Percentiles rank a stretch among this genome's conserved stretches.
These are phyloP conservation scores for Kuraishia borneana DNA, from an alignment of 805 yeast species.

Conservation along the genomic window DNA sequence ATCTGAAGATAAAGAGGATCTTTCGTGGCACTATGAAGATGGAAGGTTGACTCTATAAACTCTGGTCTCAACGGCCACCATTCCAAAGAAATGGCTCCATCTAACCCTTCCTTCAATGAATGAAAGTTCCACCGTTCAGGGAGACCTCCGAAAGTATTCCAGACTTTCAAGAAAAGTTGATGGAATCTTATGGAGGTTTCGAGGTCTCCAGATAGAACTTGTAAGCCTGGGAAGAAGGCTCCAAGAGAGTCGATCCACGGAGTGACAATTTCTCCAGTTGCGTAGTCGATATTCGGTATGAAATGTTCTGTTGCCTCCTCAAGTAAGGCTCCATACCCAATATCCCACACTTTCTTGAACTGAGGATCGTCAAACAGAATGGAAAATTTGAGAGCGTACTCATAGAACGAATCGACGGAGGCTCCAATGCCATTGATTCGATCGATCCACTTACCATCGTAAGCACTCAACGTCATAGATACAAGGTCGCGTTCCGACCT, in stretches of 20 bases:
- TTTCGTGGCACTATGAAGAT: constrained; percentile 68
- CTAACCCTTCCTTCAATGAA: constrained; percentile 13
- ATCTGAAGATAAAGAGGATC: constrained; percentile 77
- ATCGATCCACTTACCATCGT: constrained; percentile 42
- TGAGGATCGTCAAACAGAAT: constrained; percentile 57
- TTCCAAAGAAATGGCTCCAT: constrained; percentile 44
- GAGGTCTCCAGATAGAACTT: constrained; percentile 68
- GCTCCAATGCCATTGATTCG: constrained; percentile 78
- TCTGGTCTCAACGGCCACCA: constrained; percentile 96
- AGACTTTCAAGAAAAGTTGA: constrained; percentile 54
- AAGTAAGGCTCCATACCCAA: constrained; percentile 47
- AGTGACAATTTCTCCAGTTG: constrained; percentile 36
- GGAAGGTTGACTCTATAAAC: constrained; percentile 80
- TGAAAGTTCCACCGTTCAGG: constrained; percentile 79
- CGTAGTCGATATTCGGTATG: constrained; percentile 43
- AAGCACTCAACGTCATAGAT: constrained; percentile 69
- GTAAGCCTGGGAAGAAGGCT: constrained; percentile 84
- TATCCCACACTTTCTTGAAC: constrained; percentile 43
- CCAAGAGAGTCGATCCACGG: constrained; percentile 79
- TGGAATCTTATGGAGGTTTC: constrained; percentile 54
- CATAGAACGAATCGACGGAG: constrained; percentile 83
- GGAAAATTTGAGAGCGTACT: constrained; percentile 71
- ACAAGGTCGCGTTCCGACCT: constrained; percentile 52
- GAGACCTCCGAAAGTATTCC: constrained; percentile 70
- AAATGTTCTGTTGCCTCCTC: constrained; percentile 42